Evolutionary conservation across 2,329 filamentous ascomycete genomes (phyloP).

Genomic region (Verticillium zaregamsianum): DNA sequence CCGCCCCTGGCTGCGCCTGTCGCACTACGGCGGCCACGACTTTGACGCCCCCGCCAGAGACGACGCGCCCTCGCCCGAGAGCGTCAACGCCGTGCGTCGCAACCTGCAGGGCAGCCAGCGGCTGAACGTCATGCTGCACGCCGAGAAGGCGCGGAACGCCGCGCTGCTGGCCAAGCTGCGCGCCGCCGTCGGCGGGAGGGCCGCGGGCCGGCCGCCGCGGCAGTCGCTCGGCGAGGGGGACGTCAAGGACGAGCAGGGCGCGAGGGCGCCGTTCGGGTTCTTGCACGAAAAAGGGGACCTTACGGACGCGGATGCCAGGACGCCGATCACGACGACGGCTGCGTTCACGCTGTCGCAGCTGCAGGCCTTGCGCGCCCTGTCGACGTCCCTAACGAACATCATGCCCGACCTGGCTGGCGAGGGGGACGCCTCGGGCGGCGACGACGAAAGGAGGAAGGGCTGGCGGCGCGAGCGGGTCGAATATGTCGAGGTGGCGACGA

Average conservation of each 20-base stretch:
- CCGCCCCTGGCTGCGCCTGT: slow-evolving; percentile 72
- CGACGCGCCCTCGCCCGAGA: slow-evolving; percentile 51
- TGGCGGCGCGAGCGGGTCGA: slow-evolving; percentile 69
- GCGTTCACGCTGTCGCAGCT: slow-evolving; percentile 81
- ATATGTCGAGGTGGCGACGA: slow-evolving; percentile 79
- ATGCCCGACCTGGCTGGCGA: slow-evolving; percentile 52
- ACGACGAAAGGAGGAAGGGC: slow-evolving; percentile 36
- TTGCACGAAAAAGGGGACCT: slow-evolving; percentile 50
- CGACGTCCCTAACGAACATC: slow-evolving; percentile 56
- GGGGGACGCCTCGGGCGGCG: slow-evolving; percentile 9
- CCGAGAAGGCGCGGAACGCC: slow-evolving; percentile 69
- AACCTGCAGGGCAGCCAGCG: slow-evolving; percentile 76
- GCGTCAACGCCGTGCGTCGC: slow-evolving; percentile 66
- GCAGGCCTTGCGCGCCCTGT: slow-evolving; percentile 69
- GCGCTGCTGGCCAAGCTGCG: slow-evolving; percentile 63
- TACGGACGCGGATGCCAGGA: slow-evolving; percentile 43
- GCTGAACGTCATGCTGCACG: slow-evolving; percentile 64
- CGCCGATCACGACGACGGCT: slow-evolving; percentile 65
- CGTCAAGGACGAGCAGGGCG: slow-evolving; percentile 19
- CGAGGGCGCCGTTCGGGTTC: slow-evolving; percentile 46
- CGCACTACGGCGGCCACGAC: slow-evolving; percentile 74
- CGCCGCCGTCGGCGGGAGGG: slow-evolving; percentile 27
- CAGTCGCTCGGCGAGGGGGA: slow-evolving; percentile 2
- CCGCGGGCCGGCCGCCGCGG: slow-evolving; percentile 14
- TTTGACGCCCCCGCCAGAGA: slow-evolving; percentile 24